Evolutionary conservation across 2,329 filamentous ascomycete species (phyloP).

Genomic region (Albophoma yamanashiensis): DNA sequence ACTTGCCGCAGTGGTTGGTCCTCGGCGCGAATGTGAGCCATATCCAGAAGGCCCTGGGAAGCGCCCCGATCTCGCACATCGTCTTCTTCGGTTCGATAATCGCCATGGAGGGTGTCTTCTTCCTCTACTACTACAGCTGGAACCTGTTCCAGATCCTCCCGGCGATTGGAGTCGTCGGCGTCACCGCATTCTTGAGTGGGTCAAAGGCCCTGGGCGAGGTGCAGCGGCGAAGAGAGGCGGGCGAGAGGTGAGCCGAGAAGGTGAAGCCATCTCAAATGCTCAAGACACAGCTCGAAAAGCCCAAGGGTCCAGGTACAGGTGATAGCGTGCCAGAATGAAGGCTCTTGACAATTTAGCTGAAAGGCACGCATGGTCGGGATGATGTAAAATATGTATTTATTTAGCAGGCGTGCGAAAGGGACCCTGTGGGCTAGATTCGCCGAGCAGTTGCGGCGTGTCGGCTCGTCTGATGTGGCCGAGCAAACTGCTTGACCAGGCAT

Average conservation of each 20-base stretch:
- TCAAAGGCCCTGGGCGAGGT: slow-evolving; percentile 88
- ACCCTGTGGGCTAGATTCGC: neutral
- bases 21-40: slow-evolving; percentile 80
- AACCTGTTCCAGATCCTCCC: slow-evolving; percentile 85
- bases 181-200: slow-evolving; percentile 73
- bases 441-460: neutral
- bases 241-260: slow-evolving; percentile 38
- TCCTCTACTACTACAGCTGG: slow-evolving; percentile 88
- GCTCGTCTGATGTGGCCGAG: neutral
- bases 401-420: neutral
- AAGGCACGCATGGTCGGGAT: neutral
- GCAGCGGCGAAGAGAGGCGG: slow-evolving; percentile 74
- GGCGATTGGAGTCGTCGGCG: slow-evolving; percentile 54
- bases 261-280: neutral
- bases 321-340: no score
- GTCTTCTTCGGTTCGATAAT: slow-evolving; percentile 82
- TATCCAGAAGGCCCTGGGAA: slow-evolving; percentile 60
- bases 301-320: neutral
- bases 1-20: slow-evolving; percentile 54
- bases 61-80: slow-evolving; percentile 69
- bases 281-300: neutral
- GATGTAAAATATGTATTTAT: neutral
- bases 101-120: slow-evolving; percentile 84
- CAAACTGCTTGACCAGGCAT: neutral
- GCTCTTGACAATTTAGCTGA: neutral